phyloP scores from a whole-genome alignment of 2,329 filamentous ascomycete species.

The Pezicula radicicola region DNA sequence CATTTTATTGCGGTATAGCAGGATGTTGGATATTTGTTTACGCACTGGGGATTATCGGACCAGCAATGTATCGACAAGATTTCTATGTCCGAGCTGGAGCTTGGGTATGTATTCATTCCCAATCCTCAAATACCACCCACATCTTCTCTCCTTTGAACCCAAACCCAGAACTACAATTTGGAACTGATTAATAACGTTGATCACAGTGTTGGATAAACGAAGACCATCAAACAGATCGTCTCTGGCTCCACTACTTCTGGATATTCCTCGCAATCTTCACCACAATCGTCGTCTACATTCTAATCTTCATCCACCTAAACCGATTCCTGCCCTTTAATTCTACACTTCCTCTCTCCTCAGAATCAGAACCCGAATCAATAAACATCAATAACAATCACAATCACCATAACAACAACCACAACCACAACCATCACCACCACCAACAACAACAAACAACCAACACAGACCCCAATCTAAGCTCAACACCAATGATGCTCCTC shows the following conservation, averaged over 20 bases:
- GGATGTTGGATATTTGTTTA: slow-evolving; percentile 58
- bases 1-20: slow-evolving; percentile 46
- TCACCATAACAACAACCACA: too few relatives aligned
- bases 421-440: too few relatives aligned
- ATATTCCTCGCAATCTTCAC: slow-evolving; percentile 53
- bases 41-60: slow-evolving; percentile 50
- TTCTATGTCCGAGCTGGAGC: slow-evolving; percentile 63
- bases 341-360: background rate
- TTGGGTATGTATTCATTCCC: slow-evolving; percentile 44
- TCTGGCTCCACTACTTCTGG: slow-evolving; percentile 63
- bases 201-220: slow-evolving; percentile 60
- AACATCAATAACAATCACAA: too few relatives aligned
- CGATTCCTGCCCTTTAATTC: slow-evolving; percentile 1
- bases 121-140: background rate
- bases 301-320: slow-evolving; percentile 25
- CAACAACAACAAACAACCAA: background rate
- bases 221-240: slow-evolving; percentile 49
- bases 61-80: slow-evolving; percentile 31
- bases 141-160: too few relatives aligned
- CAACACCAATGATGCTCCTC: slow-evolving; percentile 52
- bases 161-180: too few relatives aligned
- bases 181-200: slow-evolving; percentile 1
- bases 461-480: slow-evolving; percentile 9
- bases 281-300: slow-evolving; percentile 44
- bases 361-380: too few relatives aligned